phyloP scores from a whole-genome alignment of 2,329 filamentous ascomycete species.

The Mollisia scopiformis region DNA sequence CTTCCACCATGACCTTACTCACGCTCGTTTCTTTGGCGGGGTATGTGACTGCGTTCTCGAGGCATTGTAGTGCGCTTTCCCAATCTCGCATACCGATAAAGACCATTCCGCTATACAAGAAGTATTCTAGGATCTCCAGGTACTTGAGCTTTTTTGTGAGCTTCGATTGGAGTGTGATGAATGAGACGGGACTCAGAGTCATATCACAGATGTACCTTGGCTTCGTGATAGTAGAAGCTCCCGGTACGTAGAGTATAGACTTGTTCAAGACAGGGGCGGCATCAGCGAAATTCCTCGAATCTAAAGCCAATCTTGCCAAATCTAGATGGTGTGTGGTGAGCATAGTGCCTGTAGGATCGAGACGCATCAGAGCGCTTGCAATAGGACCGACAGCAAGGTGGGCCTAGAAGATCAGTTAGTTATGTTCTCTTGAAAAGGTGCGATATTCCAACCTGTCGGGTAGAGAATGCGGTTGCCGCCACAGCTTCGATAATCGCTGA shows the following conservation, averaged over 20 bases:
- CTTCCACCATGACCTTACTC: slow-evolving; percentile 82
- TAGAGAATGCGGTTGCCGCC: slow-evolving; percentile 20
- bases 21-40: slow-evolving; percentile 64
- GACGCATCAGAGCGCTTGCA: slow-evolving; percentile 56
- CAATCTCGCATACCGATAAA: slow-evolving; percentile 65
- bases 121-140: slow-evolving; percentile 66
- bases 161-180: slow-evolving; percentile 61
- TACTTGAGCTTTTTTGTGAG: slow-evolving; percentile 58
- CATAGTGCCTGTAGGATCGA: slow-evolving; percentile 68
- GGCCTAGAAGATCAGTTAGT: slow-evolving; percentile 26
- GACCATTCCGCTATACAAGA: slow-evolving; percentile 65
- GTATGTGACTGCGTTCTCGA: slow-evolving; percentile 68
- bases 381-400: slow-evolving; percentile 31
- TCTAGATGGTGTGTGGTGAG: slow-evolving; percentile 66
- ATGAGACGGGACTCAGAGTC: slow-evolving; percentile 51
- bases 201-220: slow-evolving; percentile 49
- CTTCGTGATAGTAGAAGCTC: slow-evolving; percentile 40
- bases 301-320: slow-evolving; percentile 59
- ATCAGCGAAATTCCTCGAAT: slow-evolving; percentile 54
- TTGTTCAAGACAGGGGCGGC: slow-evolving; percentile 66
- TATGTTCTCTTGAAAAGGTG: neutral
- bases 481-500: slow-evolving; percentile 46
- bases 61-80: slow-evolving; percentile 61
- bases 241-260: slow-evolving; percentile 67
- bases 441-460: slow-evolving; percentile 26